A percentile compares a stretch with the other conserved stretches of the same genome.
These are phyloP conservation scores for Penicillium brevicompactum DNA, from an alignment of 2,329 filamentous ascomycete species.

Conservation along the genomic window DNA sequence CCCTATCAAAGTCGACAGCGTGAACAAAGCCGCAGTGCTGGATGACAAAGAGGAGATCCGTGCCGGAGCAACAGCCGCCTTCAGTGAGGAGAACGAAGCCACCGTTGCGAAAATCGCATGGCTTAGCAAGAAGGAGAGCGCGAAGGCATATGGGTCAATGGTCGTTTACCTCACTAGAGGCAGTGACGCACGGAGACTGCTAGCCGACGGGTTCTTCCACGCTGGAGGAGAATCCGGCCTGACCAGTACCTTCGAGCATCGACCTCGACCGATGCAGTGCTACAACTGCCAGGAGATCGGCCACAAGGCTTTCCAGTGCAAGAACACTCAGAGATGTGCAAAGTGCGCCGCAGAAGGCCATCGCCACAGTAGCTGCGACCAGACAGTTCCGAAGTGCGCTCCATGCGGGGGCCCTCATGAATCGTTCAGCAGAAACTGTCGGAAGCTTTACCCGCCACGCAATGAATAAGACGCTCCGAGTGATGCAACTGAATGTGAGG, in stretches of 20 bases:
- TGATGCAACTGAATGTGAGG: conserved; percentile 23
- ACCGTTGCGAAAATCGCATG: conserved; percentile 23
- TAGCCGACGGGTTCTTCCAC: conserved; percentile 23
- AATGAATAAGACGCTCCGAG: conserved; percentile 21
- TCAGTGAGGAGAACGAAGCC: too few species aligned
- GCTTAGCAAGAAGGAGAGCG: conserved; percentile 25
- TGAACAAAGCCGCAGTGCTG: too few species aligned
- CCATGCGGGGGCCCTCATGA: conserved; percentile 18
- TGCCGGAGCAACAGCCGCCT: too few species aligned
- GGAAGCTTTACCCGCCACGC: conserved; percentile 20
- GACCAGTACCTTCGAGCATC: too few species aligned
- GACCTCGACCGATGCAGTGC: too few species aligned
- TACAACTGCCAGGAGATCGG: too few species aligned
- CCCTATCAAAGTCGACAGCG: too few species aligned
- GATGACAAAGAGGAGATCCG: too few species aligned
- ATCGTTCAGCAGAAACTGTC: conserved; percentile 23
- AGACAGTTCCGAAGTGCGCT: conserved; percentile 20
- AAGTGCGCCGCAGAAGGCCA: conserved; percentile 18
- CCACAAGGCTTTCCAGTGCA: not conserved
- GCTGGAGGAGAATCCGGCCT: conserved; percentile 21
- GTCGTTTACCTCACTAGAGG: conserved; percentile 27
- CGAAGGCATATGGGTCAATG: conserved; percentile 22
- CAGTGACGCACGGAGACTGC: conserved; percentile 21
- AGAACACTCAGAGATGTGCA: conserved; percentile 22
- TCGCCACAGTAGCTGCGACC: conserved; percentile 16